Percentiles rank a stretch among this genome's conserved stretches.
These are phyloP conservation scores for Baorangia bicolor DNA, from an alignment of 768 basidiomycete genomes.

Conservation along the genomic window DNA sequence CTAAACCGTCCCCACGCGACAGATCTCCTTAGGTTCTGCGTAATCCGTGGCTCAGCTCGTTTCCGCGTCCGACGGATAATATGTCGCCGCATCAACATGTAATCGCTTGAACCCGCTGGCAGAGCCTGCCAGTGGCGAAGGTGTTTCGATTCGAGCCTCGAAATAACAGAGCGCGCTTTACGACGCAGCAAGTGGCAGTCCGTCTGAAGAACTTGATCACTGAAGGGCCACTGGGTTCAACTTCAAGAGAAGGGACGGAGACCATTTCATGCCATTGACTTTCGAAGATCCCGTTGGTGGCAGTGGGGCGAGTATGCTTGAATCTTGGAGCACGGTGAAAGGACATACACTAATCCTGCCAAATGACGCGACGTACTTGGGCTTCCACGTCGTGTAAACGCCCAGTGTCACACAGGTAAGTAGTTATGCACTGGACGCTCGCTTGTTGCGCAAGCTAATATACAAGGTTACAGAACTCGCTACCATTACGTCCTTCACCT, in stretches of 20 bases:
- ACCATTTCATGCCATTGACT: background rate
- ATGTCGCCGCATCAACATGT: background rate
- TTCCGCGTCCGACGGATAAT: background rate
- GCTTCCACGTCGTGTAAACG: background rate
- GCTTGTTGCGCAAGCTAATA: background rate
- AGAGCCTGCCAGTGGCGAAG: background rate
- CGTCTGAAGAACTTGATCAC: background rate
- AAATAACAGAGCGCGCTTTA: background rate
- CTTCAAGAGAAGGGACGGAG: background rate
- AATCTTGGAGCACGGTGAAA: background rate
- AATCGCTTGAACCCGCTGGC: background rate
- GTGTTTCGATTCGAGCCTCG: too few species aligned
- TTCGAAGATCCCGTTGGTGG: background rate
- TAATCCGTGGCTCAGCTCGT: background rate
- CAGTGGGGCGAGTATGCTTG: background rate
- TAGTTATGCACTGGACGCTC: too few species aligned
- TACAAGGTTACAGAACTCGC: background rate
- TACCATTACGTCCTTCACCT: background rate
- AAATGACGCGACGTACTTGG: background rate
- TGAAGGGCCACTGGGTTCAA: background rate
- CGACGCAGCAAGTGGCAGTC: background rate
- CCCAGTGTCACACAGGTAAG: background rate
- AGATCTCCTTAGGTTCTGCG: background rate
- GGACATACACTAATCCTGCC: background rate
- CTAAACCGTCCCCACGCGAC: background rate